Evolutionary conservation across 805 yeast species (phyloP), one percentile per base, ranked within the genome.

Genomic region (Blastobotrys muscicola): DNA sequence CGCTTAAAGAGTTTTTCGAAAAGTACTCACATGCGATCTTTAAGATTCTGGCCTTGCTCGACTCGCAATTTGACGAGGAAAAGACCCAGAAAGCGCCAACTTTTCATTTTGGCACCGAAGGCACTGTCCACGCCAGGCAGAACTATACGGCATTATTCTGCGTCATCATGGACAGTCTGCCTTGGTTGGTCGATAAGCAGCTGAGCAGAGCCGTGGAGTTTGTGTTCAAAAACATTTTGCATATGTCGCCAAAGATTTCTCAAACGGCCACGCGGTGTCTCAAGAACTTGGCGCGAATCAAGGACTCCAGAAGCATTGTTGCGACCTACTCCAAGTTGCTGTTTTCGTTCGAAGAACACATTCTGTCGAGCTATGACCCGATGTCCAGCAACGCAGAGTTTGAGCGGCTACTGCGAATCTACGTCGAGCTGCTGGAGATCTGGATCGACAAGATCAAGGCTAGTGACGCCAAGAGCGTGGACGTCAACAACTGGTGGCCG

Each of bases 241-340:
- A 87, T 59, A 68, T 72, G 2, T 80, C 80, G 49, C 63, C 62
- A 4, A 65, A 71, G n/a, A 76, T 89, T 7, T 71, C 87, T 1
- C 62, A 66, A 12, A 81, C 87, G 29, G 75, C 92, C 0, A 67
- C 77, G 8, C 68, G 66, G 37, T 75, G 94, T 1, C 62, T 89
- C 41, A 80, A 75, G 47, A 69, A 72, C 16, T 59, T 90, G 16
- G 86, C 94, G 1, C 67, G 80, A 1, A 76, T 75, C 39, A 77
- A 72, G 47, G 82, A 82, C 49, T 82, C 95, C 0, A 76, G 80
- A 38, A 71, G 76, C 1, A 66, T 89, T 34, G 73, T 87, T 35
- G 80, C 85, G 1, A 73, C 78, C 16, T 86, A 80, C 66, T 85
- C 94, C 0, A 79, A 83, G 51, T 76, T 76, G 46, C 85, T 95